Conservation (phyloP, 2,329 filamentous ascomycete genomes). For the Diaporthe sp. region DNA sequence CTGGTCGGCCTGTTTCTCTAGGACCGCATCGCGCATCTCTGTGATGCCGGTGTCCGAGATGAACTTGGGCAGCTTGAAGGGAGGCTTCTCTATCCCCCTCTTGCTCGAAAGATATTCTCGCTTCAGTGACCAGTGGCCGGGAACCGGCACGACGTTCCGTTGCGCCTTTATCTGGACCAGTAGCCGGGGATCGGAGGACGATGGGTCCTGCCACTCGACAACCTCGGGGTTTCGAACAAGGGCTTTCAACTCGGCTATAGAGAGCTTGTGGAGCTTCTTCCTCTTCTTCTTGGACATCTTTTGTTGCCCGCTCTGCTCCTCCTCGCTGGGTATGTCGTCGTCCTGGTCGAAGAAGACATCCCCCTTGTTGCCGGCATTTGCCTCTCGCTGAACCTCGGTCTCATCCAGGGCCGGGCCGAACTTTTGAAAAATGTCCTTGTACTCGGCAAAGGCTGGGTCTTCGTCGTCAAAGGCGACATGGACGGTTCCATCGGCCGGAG, state of each 20-base stretch:
- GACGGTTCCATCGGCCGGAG: constrained; percentile 57
- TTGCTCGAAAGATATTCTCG: constrained; percentile 98
- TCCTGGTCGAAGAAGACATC: constrained; percentile 87
- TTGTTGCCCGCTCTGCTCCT: constrained; percentile 73
- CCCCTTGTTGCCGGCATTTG: constrained; percentile 79
- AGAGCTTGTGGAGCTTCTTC: constrained; percentile 91
- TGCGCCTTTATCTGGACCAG: constrained; percentile 95
- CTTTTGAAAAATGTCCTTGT: constrained; percentile 82
- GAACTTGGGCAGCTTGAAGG: constrained; percentile 93
- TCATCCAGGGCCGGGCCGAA: constrained; percentile 77
- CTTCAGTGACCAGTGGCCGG: constrained; percentile 94
- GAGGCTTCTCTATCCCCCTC: constrained; percentile 93
- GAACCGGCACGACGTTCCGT: constrained; percentile 95
- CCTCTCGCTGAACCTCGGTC: constrained; percentile 72
- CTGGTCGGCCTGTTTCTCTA: constrained; percentile 95
- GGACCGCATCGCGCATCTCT: constrained; percentile 95
- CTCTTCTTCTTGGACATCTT: constrained; percentile 95
- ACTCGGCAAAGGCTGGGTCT: constrained; percentile 85
- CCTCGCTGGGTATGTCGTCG: constrained; percentile 86
- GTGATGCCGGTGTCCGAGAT: constrained; percentile 97
- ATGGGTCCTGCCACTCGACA: constrained; percentile 97
- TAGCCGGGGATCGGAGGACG: constrained; percentile 86
- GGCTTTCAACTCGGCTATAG: constrained; percentile 94
- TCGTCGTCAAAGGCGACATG: constrained; percentile 67
- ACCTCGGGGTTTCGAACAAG: constrained; percentile 91